Conservation (phyloP, 306 rosid genomes). For the Prunus mume region DNA sequence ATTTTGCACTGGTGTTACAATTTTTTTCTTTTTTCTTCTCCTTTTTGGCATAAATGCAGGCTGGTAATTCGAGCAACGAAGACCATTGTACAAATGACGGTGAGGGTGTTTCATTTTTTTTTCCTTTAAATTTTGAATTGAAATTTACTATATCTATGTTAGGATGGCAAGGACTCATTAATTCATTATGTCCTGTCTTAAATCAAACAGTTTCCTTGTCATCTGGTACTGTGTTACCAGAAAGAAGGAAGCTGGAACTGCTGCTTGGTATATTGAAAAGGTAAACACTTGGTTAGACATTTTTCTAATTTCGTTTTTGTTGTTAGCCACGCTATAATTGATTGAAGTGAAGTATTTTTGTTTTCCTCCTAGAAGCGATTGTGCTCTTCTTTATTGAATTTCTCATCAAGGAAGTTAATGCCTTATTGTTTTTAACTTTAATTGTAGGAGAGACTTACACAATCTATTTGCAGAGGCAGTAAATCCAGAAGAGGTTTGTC, state of each 20-base stretch:
- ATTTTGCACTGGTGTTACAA: neutral
- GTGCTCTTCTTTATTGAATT: neutral
- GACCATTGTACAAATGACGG: neutral
- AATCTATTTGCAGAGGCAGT: slow-evolving; percentile 24
- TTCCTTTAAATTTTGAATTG: neutral
- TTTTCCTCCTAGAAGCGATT: neutral
- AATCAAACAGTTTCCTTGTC: slow-evolving; percentile 10
- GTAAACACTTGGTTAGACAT: slow-evolving; percentile 8
- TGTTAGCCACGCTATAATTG: neutral
- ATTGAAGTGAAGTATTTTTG: neutral
- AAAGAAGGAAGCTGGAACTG: slow-evolving; percentile 13
- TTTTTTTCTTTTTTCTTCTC: neutral
- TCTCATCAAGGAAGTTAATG: neutral
- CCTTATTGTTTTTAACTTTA: neutral
- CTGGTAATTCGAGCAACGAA: neutral
- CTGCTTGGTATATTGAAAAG: slow-evolving; percentile 12
- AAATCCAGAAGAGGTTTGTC: slow-evolving; percentile 21
- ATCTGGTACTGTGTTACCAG: neutral
- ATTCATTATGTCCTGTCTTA: neutral
- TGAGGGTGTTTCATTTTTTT: neutral
- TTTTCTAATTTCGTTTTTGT: neutral
- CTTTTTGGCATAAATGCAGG: slow-evolving; percentile 5
- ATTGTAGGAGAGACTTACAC: slow-evolving; percentile 8
- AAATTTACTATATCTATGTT: neutral
- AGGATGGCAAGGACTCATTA: neutral